These are phyloP conservation scores for Cryptococcus sp. DNA, from an alignment of 1,284 basidiomycete genomes.

Conservation along the genomic window DNA sequence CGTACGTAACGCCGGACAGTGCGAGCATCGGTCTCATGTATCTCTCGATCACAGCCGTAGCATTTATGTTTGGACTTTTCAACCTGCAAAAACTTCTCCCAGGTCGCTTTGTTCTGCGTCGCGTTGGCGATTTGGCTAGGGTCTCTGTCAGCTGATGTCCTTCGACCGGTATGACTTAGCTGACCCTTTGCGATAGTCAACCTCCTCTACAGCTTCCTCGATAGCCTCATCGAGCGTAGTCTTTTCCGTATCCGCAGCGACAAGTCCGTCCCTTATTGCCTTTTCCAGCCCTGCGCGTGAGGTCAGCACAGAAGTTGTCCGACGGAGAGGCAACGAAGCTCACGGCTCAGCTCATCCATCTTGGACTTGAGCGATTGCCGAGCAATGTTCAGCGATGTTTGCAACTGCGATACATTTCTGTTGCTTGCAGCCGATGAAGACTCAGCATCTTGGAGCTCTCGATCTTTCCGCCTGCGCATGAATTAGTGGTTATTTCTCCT, in stretches of 20 bases:
- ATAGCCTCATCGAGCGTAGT: slow-evolving; percentile 62
- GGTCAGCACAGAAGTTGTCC: not conserved
- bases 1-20: slow-evolving; percentile 69
- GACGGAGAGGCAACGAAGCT: slow-evolving; percentile 14
- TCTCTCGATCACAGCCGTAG: slow-evolving; percentile 70
- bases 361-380: slow-evolving; percentile 66
- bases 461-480: slow-evolving; percentile 64
- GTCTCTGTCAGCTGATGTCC: slow-evolving; percentile 6
- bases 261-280: slow-evolving; percentile 57
- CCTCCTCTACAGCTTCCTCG: slow-evolving; percentile 59
- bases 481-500: slow-evolving; percentile 4
- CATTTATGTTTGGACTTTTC: slow-evolving; percentile 71
- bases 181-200: slow-evolving; percentile 62
- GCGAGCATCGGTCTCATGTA: slow-evolving; percentile 64
- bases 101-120: slow-evolving; percentile 57
- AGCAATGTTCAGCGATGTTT: slow-evolving; percentile 63
- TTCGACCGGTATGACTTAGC: slow-evolving; percentile 25
- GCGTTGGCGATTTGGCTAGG: slow-evolving; percentile 43
- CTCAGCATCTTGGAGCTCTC: slow-evolving; percentile 63
- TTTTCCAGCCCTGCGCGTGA: slow-evolving; percentile 60
- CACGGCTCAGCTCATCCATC: slow-evolving; percentile 65
- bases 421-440: slow-evolving; percentile 58
- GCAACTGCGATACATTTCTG: slow-evolving; percentile 62
- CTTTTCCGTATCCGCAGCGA: slow-evolving; percentile 43
- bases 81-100: slow-evolving; percentile 63